Percentiles rank a stretch among this genome's conserved stretches.
Conservation (phyloP, 2,329 filamentous ascomycete species). For the Calonectria pseudoreteaudii region DNA sequence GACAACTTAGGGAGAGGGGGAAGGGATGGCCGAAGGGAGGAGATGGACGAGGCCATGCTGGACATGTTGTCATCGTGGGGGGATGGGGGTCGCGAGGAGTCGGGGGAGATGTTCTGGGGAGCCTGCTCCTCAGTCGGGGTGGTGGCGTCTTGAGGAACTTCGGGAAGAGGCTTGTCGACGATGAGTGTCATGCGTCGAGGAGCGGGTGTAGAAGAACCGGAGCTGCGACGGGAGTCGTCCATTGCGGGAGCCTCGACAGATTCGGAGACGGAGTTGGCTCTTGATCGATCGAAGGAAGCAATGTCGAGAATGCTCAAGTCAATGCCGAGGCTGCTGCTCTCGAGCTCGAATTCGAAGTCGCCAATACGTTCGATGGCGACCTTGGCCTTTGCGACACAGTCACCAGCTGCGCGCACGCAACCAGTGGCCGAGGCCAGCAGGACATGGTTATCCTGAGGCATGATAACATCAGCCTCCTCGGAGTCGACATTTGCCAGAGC, state of each 20-base stretch:
- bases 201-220: conserved; percentile 51
- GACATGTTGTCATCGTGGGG: conserved; percentile 55
- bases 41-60: conserved; percentile 58
- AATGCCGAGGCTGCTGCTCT: conserved; percentile 66
- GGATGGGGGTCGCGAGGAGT: conserved; percentile 58
- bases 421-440: conserved; percentile 84
- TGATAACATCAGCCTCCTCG: conserved; percentile 81
- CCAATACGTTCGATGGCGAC: conserved; percentile 88
- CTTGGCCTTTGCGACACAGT: conserved; percentile 90
- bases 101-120: conserved; percentile 48
- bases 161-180: conserved; percentile 76
- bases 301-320: conserved; percentile 65
- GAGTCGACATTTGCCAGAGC: conserved; percentile 77
- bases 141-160: conserved; percentile 69
- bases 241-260: conserved; percentile 53
- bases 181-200: conserved; percentile 54
- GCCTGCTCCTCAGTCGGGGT: conserved; percentile 49
- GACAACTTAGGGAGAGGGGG: conserved; percentile 70
- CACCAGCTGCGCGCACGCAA: conserved; percentile 90
- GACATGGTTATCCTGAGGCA: conserved; percentile 81
- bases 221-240: conserved; percentile 53
- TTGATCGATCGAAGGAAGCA: conserved; percentile 49
- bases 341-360: conserved; percentile 88
- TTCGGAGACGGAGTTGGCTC: conserved; percentile 48
- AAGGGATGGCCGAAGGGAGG: conserved; percentile 61